A percentile compares a stretch with the other conserved stretches of the same genome.
Evolutionary conservation across 306 rosid genomes (phyloP).

Genomic region (Arachis stenosperma): DNA sequence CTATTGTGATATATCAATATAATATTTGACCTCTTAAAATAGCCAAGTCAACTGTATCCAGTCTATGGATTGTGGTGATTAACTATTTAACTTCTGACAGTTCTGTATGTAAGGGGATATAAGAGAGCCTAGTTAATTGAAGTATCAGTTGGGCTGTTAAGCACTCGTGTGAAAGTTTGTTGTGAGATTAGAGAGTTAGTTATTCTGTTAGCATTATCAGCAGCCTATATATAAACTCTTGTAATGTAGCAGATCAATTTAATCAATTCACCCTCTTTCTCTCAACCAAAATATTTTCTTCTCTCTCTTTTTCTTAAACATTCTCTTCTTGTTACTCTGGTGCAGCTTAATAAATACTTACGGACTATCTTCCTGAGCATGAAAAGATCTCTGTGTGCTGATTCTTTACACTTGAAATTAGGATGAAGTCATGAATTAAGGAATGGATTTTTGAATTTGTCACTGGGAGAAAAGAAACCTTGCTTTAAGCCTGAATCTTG

Average conservation of each 20-base stretch:
- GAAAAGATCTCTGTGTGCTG: conserved; percentile 9
- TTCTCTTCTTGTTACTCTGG: too few species aligned
- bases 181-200: too few species aligned
- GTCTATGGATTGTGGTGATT: neutral
- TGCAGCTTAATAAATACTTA: neutral
- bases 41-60: conserved; percentile 6
- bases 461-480: conserved; percentile 10
- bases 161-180: too few species aligned
- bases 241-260: too few species aligned
- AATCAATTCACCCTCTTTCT: too few species aligned
- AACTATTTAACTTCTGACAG: neutral
- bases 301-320: too few species aligned
- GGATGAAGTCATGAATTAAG: conserved; percentile 17
- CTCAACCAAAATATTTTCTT: too few species aligned
- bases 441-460: neutral
- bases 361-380: neutral
- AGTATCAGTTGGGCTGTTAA: too few species aligned
- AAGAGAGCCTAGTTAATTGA: too few species aligned
- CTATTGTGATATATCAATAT: conserved; percentile 19
- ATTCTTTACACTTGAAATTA: conserved; percentile 14
- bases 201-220: too few species aligned
- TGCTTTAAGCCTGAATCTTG: conserved; percentile 16
- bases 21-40: conserved; percentile 8
- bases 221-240: too few species aligned
- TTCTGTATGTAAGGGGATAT: neutral